Conservation (phyloP, 2,329 filamentous ascomycete species). For the Fusarium sp. region DNA sequence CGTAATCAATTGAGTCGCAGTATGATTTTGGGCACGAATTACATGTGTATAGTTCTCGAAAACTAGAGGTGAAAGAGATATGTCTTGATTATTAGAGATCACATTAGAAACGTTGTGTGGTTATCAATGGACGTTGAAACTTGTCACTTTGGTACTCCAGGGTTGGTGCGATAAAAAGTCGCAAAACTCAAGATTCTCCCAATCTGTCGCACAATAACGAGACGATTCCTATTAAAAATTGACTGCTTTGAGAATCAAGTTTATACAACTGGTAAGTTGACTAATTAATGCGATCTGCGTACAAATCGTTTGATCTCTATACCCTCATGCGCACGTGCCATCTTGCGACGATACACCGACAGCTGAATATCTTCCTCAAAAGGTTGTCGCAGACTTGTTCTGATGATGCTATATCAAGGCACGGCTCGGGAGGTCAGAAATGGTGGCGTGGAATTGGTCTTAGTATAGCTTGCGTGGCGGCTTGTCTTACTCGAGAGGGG, state of each 20-base stretch:
- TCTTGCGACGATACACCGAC: not conserved
- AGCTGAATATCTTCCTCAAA: not conserved
- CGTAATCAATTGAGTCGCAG: not conserved
- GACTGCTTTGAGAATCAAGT: not conserved
- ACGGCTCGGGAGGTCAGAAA: constrained; percentile 30
- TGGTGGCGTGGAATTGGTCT: constrained; percentile 45
- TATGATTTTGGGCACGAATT: not conserved
- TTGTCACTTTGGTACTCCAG: constrained; percentile 9
- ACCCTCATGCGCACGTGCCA: not conserved
- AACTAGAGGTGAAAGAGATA: not conserved
- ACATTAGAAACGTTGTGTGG: not conserved
- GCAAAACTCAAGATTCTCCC: constrained; percentile 11
- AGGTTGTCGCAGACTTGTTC: constrained; percentile 14
- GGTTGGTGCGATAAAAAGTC: constrained; percentile 24
- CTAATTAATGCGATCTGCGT: not conserved
- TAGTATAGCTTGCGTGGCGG: constrained; percentile 49
- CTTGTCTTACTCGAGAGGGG: constrained; percentile 37
- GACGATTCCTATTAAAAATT: constrained; percentile 4
- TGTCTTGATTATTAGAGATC: not conserved
- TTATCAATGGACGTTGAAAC: constrained; percentile 27
- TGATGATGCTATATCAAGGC: constrained; percentile 30
- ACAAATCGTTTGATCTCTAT: not conserved
- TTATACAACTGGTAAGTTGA: not conserved
- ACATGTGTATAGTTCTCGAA: not conserved
- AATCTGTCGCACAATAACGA: constrained; percentile 21